Evolutionary conservation across 495 filamentous ascomycete genomes (phyloP), one percentile per base, ranked within the genome.

Genomic region (Podospora sp.): DNA sequence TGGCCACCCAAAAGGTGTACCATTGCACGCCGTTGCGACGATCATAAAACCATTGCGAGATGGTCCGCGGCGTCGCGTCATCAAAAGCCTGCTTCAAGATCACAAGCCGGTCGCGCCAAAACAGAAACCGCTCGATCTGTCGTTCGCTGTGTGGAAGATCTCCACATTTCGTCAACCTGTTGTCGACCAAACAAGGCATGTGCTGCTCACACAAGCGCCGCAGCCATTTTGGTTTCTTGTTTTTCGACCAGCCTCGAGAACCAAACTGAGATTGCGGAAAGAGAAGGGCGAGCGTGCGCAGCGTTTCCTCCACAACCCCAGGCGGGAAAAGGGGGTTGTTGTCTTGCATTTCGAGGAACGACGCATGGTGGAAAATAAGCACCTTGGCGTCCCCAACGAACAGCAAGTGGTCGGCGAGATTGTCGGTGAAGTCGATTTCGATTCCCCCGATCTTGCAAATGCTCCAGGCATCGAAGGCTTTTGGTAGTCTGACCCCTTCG

Each of bases 21-120:
- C 83, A 87, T 65, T 86, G 82, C 0, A 79, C 75, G 5, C 77
- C 75, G 58, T 84, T 82, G 7, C 86, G 71, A 57, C 83, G 67
- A 68, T 87, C 84, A 51, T 77, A 68, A 81, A 84, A 86, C 80
- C 81, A 83, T 69, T 87, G 81, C 2, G 66, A 71, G 0, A 86
- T 59, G 2, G 65, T 84, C 11, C 59, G 68, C 11, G 85, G 85
- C 50, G 74, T 69, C 0, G 83, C 68, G 22, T 87, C 77, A 69
- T 87, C 85, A 59, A 81, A 86, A 0, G 73, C 75, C 56, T 83
- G 73, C 67, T 86, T 85, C 29, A 88, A 73, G 3, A 84, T 75
- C 0, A 83, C 75, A 1, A 87, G 71, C 7, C 84, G 72, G 66
- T 88, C 81, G 22, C 75, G 72, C 84, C 84, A 87, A 68, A 76